Evolutionary conservation across 2,329 filamentous ascomycete species (phyloP).

Genomic region (Coniochaeta sp.): DNA sequence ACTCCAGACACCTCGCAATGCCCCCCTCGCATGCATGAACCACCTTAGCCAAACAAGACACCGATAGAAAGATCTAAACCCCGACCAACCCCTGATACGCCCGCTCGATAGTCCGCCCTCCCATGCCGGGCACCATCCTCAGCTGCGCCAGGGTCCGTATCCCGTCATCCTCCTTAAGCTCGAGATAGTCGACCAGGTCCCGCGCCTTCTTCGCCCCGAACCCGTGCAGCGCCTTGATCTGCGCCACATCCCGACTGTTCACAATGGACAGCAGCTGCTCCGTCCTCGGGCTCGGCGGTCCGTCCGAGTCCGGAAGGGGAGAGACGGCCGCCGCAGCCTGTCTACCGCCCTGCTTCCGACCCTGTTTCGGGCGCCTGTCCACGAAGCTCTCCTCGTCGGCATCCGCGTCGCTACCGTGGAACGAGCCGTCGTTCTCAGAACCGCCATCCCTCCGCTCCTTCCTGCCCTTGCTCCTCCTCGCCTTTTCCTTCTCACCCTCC

Average conservation of each 20-base stretch:
- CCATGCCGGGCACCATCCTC: conserved; percentile 48
- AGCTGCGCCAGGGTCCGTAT: conserved; percentile 45
- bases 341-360: conserved; percentile 12
- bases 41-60: background rate
- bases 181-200: conserved; percentile 51
- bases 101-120: conserved; percentile 47
- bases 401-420: background rate
- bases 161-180: conserved; percentile 32
- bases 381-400: conserved; percentile 18
- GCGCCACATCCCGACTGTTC: conserved; percentile 61
- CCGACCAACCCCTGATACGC: conserved; percentile 42
- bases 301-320: conserved; percentile 26
- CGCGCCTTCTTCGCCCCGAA: conserved; percentile 66
- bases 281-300: conserved; percentile 41
- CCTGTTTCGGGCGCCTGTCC: conserved; percentile 10
- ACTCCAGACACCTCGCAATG: background rate
- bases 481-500: background rate
- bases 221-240: conserved; percentile 61
- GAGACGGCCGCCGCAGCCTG: conserved; percentile 18
- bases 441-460: conserved; percentile 1
- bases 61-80: background rate
- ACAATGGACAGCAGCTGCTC: conserved; percentile 60
- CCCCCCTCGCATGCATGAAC: background rate
- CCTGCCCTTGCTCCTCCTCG: background rate
- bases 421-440: background rate